Conservation (phyloP, 371 early-diverging fungal genomes). For the Rhizopus sp. region DNA sequence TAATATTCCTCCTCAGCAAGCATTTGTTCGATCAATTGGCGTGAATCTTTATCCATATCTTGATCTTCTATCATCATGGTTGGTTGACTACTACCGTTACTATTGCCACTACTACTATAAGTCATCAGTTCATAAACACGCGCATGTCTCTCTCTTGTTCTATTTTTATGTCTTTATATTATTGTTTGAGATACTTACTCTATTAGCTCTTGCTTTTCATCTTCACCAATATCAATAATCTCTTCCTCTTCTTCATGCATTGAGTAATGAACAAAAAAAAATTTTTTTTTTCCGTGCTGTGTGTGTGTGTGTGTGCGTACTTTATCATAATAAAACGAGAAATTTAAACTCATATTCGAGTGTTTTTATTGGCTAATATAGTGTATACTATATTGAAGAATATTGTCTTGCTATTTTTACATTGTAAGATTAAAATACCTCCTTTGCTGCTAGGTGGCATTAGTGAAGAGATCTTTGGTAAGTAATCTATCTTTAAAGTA, state of each 20-base stretch:
- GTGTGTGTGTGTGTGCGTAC: not conserved
- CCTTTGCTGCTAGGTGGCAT: too few relatives aligned
- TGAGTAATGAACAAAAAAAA: slow-evolving; percentile 1
- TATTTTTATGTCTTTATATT: not conserved
- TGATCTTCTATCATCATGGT: not conserved
- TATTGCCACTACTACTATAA: not conserved
- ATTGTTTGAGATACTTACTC: not conserved
- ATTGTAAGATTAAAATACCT: too few relatives aligned
- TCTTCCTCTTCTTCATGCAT: slow-evolving; percentile 28
- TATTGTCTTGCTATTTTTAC: too few relatives aligned
- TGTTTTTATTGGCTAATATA: too few relatives aligned
- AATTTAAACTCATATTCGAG: too few relatives aligned
- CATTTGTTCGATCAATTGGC: slow-evolving; percentile 68
- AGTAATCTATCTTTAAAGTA: too few relatives aligned
- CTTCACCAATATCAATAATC: slow-evolving; percentile 34
- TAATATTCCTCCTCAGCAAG: slow-evolving; percentile 71
- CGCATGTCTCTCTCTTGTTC: too few relatives aligned
- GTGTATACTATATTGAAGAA: too few relatives aligned
- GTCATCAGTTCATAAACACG: not conserved
- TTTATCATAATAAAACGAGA: too few relatives aligned
- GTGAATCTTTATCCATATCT: slow-evolving; percentile 65
- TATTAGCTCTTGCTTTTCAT: slow-evolving; percentile 12
- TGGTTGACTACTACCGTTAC: not conserved
- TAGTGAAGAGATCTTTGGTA: too few relatives aligned
- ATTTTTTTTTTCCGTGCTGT: not conserved